phyloP scores from a whole-genome alignment of 345 rosid species.

The Hibiscus tridactylites region DNA sequence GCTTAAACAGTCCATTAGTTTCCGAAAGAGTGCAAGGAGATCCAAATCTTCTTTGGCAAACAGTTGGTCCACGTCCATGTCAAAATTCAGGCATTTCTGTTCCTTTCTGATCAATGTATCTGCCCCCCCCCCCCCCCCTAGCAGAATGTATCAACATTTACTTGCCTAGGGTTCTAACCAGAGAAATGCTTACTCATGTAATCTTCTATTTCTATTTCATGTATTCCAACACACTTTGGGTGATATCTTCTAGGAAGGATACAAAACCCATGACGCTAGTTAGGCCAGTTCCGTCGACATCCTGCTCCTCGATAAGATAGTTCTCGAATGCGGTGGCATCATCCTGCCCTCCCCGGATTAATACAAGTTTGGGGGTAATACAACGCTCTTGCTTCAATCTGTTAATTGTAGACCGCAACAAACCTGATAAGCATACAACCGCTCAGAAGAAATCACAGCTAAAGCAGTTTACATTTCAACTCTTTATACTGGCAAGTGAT shows the following conservation, averaged over 20 bases:
- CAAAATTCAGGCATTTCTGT: too few species aligned
- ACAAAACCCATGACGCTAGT: constrained; percentile 87
- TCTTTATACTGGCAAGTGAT: neutral
- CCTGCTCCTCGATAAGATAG: constrained; percentile 94
- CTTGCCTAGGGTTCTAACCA: too few species aligned
- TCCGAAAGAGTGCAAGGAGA: too few species aligned
- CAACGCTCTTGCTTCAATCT: constrained; percentile 84
- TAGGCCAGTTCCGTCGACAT: constrained; percentile 82
- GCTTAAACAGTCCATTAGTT: neutral
- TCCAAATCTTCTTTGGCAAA: too few species aligned
- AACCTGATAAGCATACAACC: constrained; percentile 33
- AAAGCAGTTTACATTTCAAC: neutral
- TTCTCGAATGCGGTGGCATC: constrained; percentile 80
- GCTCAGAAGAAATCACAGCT: neutral
- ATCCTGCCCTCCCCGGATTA: constrained; percentile 75
- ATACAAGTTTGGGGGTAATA: constrained; percentile 76
- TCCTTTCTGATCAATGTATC: too few species aligned
- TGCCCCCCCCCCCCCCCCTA: too few species aligned
- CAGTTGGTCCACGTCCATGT: too few species aligned
- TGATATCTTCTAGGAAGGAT: constrained; percentile 81
- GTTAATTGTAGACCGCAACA: constrained; percentile 68
- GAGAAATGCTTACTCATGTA: neutral
- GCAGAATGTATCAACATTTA: too few species aligned
- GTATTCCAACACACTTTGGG: constrained; percentile 74
- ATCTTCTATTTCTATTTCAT: constrained; percentile 40